Conservation (phyloP, 2,329 filamentous ascomycete species). For the Gaeumannomyces sp. region DNA sequence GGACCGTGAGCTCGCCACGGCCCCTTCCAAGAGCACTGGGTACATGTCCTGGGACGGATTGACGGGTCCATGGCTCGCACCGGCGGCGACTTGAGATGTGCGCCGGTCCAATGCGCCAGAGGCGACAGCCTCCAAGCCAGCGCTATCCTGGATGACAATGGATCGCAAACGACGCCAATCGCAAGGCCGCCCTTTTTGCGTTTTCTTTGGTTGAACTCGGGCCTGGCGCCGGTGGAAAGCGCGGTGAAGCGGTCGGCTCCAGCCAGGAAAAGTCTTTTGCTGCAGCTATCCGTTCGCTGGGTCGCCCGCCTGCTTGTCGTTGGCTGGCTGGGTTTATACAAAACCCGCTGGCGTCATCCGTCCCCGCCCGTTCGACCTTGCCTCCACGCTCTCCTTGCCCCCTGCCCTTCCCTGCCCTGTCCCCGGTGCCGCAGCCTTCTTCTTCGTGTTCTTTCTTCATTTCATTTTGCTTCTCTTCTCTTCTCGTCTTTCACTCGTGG, state of each 20-base stretch:
- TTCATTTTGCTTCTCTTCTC: background rate
- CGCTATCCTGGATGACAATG: background rate
- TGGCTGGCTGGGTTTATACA: background rate
- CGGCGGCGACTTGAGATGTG: background rate
- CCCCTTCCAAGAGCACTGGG: too few species aligned
- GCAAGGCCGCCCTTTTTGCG: background rate
- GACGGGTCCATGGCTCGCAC: background rate
- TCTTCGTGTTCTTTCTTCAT: background rate
- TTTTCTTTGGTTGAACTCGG: background rate
- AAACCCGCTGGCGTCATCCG: background rate
- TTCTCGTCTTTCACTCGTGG: background rate
- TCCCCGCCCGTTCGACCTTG: background rate
- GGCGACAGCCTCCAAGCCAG: background rate
- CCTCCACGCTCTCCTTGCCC: background rate
- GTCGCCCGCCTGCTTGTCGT: background rate
- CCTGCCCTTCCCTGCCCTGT: background rate
- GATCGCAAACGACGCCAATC: background rate
- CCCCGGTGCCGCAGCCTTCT: background rate
- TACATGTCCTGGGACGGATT: background rate
- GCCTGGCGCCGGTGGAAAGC: background rate
- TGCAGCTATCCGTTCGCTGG: background rate
- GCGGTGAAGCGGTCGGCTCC: background rate
- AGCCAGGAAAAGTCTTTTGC: background rate
- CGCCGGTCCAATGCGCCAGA: background rate
- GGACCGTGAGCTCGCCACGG: background rate